Base-by-base conservation (phyloP, 139 green algal species). In the Klebsormidium nitens region DNA sequence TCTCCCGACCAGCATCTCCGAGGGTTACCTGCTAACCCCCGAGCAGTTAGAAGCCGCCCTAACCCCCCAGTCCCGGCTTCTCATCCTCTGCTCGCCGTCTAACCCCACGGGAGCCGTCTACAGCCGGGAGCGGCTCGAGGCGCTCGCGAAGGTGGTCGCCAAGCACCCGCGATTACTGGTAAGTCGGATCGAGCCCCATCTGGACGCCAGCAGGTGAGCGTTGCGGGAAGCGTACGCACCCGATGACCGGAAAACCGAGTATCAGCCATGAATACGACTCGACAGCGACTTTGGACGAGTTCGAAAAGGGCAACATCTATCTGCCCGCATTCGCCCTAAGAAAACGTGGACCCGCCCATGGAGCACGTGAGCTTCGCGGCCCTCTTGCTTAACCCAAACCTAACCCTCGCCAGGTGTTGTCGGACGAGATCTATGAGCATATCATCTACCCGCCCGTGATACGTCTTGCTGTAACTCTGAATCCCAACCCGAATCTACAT, bases 1-100 rank as follows among this genome's bases (percentile, higher is more conserved):
- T 2, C 6, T 98, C 23, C 31, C 82, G 2, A 89, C 85, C 69
- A 82, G 77, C 5, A 34, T 83, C 0, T 61, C 83, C 17, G 72
- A 94, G 2, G 80, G 83, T 40, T 99, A 95, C 71, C 63, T 95
- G 29, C 71, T 97, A 52, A 82, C 77, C 0, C 68, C 93, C 32
- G 81, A 88, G 36, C 72, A 86, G 74, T 80, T 99, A 37, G n/a
- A 66, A 4, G 74, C 79, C 1, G 82, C 82, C 1, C 81, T 98
- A 2, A 97, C 89, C 0, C 87, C 87, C 0, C 55, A 58, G 19
- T 93, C 86, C 2, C 82, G 93, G 26, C 68, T 98, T 50, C 86
- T 99, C 65, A 96, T 99, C 67, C 86, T 99, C 6, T 98, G 93
- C 82, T 89, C 92, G 6, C 94, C 94, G 23, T 95, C 88, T 60